Conservation (phyloP, 192 early-diverging fungal species). For the Umbelopsis vinacea region DNA sequence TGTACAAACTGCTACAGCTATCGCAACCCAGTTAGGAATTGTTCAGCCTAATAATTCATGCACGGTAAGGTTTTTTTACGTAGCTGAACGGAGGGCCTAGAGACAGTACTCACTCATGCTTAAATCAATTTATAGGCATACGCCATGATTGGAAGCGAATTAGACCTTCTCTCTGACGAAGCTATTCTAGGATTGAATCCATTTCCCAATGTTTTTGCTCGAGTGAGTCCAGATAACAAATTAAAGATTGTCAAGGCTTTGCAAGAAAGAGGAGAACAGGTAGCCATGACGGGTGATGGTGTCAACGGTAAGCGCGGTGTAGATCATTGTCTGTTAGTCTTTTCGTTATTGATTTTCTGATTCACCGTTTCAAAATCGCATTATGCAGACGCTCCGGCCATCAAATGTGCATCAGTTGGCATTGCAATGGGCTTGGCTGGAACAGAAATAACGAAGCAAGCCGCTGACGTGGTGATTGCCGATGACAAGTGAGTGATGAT, state of each 20-base stretch:
- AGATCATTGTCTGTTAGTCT: too few relatives aligned
- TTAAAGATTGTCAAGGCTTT: slow-evolving; percentile 92
- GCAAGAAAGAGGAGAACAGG: slow-evolving; percentile 75
- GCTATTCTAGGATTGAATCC: slow-evolving; percentile 77
- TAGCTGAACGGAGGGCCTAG: too few relatives aligned
- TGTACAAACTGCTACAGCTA: slow-evolving; percentile 89
- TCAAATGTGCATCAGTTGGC: slow-evolving; percentile 95
- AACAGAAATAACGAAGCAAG: slow-evolving; percentile 98
- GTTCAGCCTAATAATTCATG: slow-evolving; percentile 59
- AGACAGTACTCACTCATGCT: not conserved
- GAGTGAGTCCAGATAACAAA: slow-evolving; percentile 97
- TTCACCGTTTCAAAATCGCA: too few relatives aligned
- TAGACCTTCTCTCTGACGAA: slow-evolving; percentile 92
- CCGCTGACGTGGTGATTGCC: slow-evolving; percentile 93
- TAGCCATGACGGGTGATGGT: slow-evolving; percentile 96
- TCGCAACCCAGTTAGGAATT: slow-evolving; percentile 90
- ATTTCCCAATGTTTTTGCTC: slow-evolving; percentile 97
- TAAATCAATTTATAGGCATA: slow-evolving; percentile 48
- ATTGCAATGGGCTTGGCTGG: slow-evolving; percentile 97
- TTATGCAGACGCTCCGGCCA: slow-evolving; percentile 84
- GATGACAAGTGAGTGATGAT: slow-evolving; percentile 71
- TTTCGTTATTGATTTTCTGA: not conserved
- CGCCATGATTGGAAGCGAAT: slow-evolving; percentile 86
- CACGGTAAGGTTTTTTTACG: slow-evolving; percentile 31
- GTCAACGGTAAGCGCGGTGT: slow-evolving; percentile 64